These are phyloP conservation scores for Colletotrichum liriopes DNA, from an alignment of 2,329 filamentous ascomycete species.

Conservation along the genomic window DNA sequence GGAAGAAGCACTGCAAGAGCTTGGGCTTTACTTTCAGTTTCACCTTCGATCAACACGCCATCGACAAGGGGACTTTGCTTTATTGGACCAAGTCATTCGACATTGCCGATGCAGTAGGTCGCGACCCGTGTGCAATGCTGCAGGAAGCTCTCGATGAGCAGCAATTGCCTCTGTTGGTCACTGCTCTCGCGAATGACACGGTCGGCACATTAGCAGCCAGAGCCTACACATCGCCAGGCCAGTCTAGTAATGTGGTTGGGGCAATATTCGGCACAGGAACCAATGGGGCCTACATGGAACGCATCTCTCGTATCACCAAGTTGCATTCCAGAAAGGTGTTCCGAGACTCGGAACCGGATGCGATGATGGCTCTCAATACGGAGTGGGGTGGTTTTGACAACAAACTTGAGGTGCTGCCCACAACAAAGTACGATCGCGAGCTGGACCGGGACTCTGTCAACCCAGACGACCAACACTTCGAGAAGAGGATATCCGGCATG, in stretches of 20 bases:
- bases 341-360: conserved; percentile 3
- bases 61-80: conserved; percentile 79
- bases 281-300: conserved; percentile 86
- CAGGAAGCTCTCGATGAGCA: conserved; percentile 81
- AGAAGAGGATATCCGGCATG: conserved; percentile 87
- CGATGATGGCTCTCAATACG: conserved; percentile 84
- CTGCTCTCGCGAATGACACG: conserved; percentile 84
- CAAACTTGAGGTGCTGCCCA: conserved; percentile 77
- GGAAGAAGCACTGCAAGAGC: conserved; percentile 38
- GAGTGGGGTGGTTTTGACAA: conserved; percentile 90
- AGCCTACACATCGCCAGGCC: conserved; percentile 82
- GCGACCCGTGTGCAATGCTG: conserved; percentile 81
- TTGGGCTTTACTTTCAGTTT: conserved; percentile 68
- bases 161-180: conserved; percentile 78
- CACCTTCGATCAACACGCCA: conserved; percentile 80
- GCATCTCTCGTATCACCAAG: conserved; percentile 77
- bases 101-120: conserved; percentile 81
- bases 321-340: conserved; percentile 42
- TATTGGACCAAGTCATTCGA: conserved; percentile 89
- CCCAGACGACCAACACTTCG: conserved; percentile 85
- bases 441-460: conserved; percentile 80
- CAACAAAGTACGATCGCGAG: conserved; percentile 76
- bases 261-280: conserved; percentile 84
- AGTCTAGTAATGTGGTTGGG: conserved; percentile 78
- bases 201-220: conserved; percentile 86